Percentiles rank a stretch among this genome's conserved stretches.
phyloP scores from a whole-genome alignment of 2,329 filamentous ascomycete species.

The Colletotrichum aenigma region DNA sequence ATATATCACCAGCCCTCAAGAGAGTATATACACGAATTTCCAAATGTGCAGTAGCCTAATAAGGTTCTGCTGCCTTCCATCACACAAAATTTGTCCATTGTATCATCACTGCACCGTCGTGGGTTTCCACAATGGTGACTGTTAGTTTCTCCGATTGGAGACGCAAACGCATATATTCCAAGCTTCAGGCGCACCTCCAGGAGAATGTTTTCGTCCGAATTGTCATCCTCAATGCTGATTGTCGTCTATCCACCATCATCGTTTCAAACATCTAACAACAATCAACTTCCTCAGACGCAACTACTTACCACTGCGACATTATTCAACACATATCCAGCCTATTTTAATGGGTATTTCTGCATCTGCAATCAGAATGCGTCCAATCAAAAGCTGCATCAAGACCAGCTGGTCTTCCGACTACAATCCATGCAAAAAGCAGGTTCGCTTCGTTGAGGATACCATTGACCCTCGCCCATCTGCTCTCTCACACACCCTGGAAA shows the following conservation, averaged over 20 bases:
- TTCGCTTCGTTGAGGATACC: background rate
- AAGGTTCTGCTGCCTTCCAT: background rate
- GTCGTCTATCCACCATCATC: background rate
- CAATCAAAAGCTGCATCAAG: background rate
- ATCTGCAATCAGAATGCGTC: background rate
- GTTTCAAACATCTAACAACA: background rate
- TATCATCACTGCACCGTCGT: background rate
- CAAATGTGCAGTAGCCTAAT: background rate
- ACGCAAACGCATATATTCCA: background rate
- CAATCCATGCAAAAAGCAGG: background rate
- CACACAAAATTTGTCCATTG: background rate
- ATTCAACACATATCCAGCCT: background rate
- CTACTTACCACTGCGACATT: background rate
- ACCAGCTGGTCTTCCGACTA: background rate
- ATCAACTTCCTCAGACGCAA: background rate
- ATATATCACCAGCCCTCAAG: background rate
- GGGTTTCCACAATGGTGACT: background rate
- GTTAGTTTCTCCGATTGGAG: background rate
- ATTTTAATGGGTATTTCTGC: background rate
- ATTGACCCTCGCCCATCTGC: background rate
- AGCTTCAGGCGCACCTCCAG: background rate
- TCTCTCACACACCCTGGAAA: background rate
- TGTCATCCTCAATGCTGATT: background rate
- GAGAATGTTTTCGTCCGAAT: fast-evolving
- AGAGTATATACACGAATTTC: background rate